Base-by-base conservation (phyloP, 1,284 basidiomycete genomes). In the Papiliotrema fonsecae region DNA sequence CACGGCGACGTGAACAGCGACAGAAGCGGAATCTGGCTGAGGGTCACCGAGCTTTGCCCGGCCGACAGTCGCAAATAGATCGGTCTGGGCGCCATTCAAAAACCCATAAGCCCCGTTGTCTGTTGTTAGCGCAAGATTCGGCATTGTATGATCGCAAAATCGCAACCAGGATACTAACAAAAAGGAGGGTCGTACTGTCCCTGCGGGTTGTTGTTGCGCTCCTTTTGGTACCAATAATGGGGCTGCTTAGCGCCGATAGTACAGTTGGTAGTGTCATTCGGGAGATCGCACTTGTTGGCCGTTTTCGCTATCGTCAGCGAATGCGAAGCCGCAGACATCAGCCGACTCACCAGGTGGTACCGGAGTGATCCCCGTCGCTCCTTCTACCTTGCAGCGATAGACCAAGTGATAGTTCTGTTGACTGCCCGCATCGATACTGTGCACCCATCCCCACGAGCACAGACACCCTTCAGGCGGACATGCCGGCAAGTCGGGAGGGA, bases 81-180 rank as follows among this genome's bases (percentile, higher is more conserved):
- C 72, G 25, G 69, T 70, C 57, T 76, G 74, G 21, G 74, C 74
- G 26, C 74, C 74, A 47, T 76, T 60, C 50, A 59, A 61, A 55
- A 68, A 76, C 14, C 73, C 73, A 43, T 72, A 75, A 16, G 62
- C 62, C 28, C 49, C 59, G 52, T 75, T 73, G 55, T 76, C 62
- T 64, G 37, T 4, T 4, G 42, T 55, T 37, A 53, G 52, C 50
- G 14, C 16, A 22, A 14, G 26, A 19, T 32, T 16, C 26, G 21
- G n/a, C n/a, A n/a, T n/a, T n/a, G n/a, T n/a, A n/a, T n/a, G n/a
- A n/a, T n/a, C n/a, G n/a, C n/a, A 14, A 32, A 4, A 16, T 11
- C 10, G 18, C 18, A 16, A 13, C 37, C 9, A 7, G 13, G 26
- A 5, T 13, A 51, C 60, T 50, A 24, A 65, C 60, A 72, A 52